phyloP scores from a whole-genome alignment of 2,329 filamentous ascomycete genomes.

The Diaporthe citri region DNA sequence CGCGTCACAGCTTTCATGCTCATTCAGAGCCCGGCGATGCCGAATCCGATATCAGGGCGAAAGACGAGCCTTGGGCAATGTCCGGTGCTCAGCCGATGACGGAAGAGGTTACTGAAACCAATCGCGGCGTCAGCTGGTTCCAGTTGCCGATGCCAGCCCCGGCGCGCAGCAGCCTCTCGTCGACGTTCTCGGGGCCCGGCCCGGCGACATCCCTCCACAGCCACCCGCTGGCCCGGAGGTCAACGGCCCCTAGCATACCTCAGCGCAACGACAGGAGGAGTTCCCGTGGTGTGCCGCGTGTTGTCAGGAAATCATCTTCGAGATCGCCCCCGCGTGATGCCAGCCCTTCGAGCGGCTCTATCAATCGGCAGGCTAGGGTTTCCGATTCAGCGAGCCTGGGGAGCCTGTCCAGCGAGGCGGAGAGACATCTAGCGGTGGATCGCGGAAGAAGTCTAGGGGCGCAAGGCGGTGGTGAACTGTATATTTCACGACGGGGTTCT shows the following conservation, averaged over 20 bases:
- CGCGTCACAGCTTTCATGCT: not conserved
- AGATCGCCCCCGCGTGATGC: not conserved
- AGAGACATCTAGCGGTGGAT: not conserved
- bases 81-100: slow-evolving; percentile 7
- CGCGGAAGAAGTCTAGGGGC: not conserved
- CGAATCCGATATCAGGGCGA: not conserved
- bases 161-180: slow-evolving; percentile 1
- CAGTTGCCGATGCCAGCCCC: slow-evolving; percentile 2
- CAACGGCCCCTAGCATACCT: not conserved
- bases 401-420: slow-evolving; percentile 5
- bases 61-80: slow-evolving; percentile 5
- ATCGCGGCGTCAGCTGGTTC: slow-evolving; percentile 9
- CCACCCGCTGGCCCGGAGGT: slow-evolving; percentile 11
- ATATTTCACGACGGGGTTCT: not conserved
- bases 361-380: not conserved
- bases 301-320: not conserved
- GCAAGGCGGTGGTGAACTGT: too few relatives aligned
- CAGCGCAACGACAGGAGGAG: not conserved
- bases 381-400: not conserved
- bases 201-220: slow-evolving; percentile 10
- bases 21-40: not conserved
- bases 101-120: not conserved
- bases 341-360: not conserved
- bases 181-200: slow-evolving; percentile 7
- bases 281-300: not conserved